Evolutionary conservation across 1,139 yeast genomes (phyloP).

Genomic region (Scheffersomyces stambukii): DNA sequence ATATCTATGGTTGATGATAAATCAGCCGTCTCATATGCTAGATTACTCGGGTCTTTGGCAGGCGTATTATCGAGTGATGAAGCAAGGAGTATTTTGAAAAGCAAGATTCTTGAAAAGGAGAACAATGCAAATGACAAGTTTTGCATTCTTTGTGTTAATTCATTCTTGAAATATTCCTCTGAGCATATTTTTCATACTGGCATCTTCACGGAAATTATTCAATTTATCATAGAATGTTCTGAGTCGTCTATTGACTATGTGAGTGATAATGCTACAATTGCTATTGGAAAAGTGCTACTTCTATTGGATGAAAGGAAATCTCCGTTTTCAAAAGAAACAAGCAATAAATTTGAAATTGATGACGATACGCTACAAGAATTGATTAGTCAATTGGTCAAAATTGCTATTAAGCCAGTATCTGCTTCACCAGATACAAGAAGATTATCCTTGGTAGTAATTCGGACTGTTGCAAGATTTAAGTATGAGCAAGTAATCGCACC

Average conservation of each 20-base stretch:
- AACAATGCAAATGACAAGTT: no score
- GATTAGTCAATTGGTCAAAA: constrained; percentile 46
- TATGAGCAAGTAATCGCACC: constrained; percentile 46
- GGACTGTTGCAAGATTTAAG: constrained; percentile 69
- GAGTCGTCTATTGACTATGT: constrained; percentile 50
- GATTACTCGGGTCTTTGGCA: constrained; percentile 72
- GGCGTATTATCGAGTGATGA: constrained; percentile 64
- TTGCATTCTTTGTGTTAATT: constrained; percentile 70
- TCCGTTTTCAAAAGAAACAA: constrained; percentile 22
- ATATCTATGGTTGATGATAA: constrained; percentile 49
- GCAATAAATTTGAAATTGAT: constrained; percentile 23
- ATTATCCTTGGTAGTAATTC: constrained; percentile 66
- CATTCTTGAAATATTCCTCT: constrained; percentile 76
- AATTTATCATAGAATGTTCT: constrained; percentile 45
- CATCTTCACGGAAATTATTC: constrained; percentile 33
- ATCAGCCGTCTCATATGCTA: constrained; percentile 71
- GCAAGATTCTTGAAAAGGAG: constrained; percentile 53
- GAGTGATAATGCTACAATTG: constrained; percentile 76
- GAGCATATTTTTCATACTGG: constrained; percentile 52
- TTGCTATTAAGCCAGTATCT: constrained; percentile 51
- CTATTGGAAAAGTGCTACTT: constrained; percentile 77
- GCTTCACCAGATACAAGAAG: constrained; percentile 79
- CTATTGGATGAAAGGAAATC: constrained; percentile 45
- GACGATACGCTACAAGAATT: constrained; percentile 32
- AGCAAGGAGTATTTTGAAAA: constrained; percentile 55